Conservation (phyloP, 2,329 filamentous ascomycete species). For the Beauveria medogensis region DNA sequence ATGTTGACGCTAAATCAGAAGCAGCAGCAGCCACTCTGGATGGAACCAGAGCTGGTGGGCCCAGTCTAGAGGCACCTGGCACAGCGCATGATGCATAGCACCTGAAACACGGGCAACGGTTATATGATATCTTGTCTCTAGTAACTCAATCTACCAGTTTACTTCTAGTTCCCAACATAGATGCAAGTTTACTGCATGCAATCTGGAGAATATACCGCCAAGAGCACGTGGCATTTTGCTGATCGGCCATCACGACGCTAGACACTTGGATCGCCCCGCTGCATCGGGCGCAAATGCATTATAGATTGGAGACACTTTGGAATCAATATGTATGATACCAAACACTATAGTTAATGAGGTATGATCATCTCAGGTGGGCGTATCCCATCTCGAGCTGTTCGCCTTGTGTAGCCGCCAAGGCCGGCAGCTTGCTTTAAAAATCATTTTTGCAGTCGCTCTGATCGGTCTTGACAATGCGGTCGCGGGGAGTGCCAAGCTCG, state of each 20-base stretch:
- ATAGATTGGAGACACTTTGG: neutral
- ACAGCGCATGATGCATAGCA: neutral
- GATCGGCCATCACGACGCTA: neutral
- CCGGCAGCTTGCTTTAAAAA: neutral
- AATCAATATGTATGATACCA: neutral
- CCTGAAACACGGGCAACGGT: neutral
- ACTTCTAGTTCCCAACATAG: neutral
- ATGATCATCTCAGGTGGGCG: too few species aligned
- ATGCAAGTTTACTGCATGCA: neutral
- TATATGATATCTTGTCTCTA: neutral
- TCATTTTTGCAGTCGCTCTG: conserved; percentile 17
- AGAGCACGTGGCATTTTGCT: neutral
- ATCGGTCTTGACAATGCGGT: conserved; percentile 21
- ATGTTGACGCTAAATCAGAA: neutral
- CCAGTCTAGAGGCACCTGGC: neutral
- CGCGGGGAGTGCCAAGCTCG: conserved; percentile 18
- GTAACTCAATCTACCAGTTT: too few species aligned
- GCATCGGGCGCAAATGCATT: neutral
- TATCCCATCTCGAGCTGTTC: too few species aligned
- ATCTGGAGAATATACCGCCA: neutral
- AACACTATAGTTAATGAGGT: neutral
- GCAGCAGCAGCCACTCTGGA: neutral
- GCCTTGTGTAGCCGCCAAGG: neutral
- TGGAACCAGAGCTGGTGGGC: neutral
- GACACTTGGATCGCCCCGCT: conserved; percentile 6